phyloP scores from a whole-genome alignment of 2,329 filamentous ascomycete species.

The Fusarium agapanthi region DNA sequence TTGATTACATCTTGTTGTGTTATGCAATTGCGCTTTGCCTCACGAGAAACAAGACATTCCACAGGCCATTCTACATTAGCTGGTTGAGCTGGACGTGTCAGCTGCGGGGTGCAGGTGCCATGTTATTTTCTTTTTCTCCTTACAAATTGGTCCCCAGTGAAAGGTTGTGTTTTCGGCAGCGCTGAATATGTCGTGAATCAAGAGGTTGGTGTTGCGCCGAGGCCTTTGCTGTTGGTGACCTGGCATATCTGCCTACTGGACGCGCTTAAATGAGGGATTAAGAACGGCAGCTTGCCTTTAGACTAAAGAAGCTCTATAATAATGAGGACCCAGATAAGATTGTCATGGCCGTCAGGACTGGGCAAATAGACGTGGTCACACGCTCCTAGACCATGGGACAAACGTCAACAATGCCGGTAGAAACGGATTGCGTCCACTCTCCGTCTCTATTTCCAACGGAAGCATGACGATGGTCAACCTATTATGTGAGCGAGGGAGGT shows the following conservation, averaged over 20 bases:
- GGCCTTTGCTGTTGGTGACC: background rate
- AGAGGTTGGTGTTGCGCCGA: background rate
- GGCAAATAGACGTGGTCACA: too few relatives aligned
- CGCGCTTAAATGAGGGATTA: background rate
- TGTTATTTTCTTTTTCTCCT: background rate
- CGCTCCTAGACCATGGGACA: too few relatives aligned
- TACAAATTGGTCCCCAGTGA: background rate
- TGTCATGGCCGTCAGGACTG: too few relatives aligned
- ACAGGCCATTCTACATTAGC: background rate
- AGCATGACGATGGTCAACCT: too few relatives aligned
- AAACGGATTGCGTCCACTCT: too few relatives aligned
- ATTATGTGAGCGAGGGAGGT: too few relatives aligned
- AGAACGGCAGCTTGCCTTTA: too few relatives aligned
- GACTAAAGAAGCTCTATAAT: too few relatives aligned
- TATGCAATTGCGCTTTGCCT: background rate
- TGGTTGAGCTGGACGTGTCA: background rate
- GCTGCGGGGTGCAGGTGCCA: rapidly evolving
- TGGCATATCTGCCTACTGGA: background rate
- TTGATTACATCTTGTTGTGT: background rate
- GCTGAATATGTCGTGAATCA: background rate
- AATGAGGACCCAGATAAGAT: too few relatives aligned
- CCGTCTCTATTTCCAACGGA: too few relatives aligned
- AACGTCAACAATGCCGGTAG: too few relatives aligned
- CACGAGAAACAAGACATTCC: background rate
- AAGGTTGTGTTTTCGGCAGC: background rate